Evolutionary conservation across 2,329 filamentous ascomycete species (phyloP).

Genomic region (Colletotrichum sp.): DNA sequence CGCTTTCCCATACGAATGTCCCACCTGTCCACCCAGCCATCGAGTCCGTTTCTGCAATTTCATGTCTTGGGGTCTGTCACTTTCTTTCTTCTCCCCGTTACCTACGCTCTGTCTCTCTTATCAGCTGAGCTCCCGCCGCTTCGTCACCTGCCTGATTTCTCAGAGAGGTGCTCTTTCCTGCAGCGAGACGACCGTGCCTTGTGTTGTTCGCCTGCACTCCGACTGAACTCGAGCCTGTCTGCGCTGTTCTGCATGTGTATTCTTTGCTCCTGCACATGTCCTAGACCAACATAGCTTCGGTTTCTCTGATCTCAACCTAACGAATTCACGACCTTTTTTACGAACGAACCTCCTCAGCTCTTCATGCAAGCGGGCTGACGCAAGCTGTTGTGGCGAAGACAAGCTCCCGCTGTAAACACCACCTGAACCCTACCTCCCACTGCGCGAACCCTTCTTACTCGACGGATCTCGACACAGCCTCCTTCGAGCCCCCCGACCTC

Average conservation of each 20-base stretch:
- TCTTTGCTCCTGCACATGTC: neutral
- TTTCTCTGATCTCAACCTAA: neutral
- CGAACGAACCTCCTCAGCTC: neutral
- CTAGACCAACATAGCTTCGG: neutral
- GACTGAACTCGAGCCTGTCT: neutral
- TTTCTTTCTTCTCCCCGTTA: neutral
- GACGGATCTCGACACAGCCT: constrained; percentile 9
- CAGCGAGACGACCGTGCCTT: neutral
- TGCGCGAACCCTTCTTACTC: neutral
- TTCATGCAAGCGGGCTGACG: constrained; percentile 8
- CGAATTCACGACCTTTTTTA: neutral
- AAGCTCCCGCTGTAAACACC: neutral
- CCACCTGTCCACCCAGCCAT: neutral
- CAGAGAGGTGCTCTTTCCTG: neutral
- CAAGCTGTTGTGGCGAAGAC: constrained; percentile 18
- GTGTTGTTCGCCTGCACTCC: neutral
- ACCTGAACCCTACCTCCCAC: neutral
- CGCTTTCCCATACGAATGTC: constrained; percentile 5
- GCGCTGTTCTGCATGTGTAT: neutral
- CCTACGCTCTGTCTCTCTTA: neutral
- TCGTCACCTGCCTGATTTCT: neutral
- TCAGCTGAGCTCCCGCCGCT: constrained; percentile 6
- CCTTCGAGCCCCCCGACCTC: neutral
- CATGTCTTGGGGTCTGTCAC: neutral
- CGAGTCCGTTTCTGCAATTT: neutral